Percentiles rank a stretch among this genome's conserved stretches.
Conservation (phyloP, 2,329 filamentous ascomycete genomes). For the Colletotrichum caudatum region DNA sequence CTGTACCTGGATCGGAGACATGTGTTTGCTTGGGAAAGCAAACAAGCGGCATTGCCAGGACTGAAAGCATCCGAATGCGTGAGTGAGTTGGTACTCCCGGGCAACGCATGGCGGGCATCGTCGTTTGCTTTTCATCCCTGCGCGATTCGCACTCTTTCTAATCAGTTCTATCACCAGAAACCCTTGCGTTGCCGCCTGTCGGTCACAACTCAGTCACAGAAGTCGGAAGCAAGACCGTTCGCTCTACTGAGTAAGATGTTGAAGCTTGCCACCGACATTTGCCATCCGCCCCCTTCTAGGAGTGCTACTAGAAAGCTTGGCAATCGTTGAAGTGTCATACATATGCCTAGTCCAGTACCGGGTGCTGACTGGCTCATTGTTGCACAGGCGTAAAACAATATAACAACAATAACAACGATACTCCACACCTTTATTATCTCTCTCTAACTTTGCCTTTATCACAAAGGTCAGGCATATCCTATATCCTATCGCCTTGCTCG, state of each 20-base stretch:
- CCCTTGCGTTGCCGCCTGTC: not conserved
- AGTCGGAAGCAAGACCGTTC: not conserved
- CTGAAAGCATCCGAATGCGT: not conserved
- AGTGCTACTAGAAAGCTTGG: too few relatives aligned
- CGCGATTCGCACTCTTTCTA: not conserved
- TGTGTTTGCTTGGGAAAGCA: not conserved
- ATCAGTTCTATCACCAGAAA: not conserved
- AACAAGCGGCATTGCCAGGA: not conserved
- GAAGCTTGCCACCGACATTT: not conserved
- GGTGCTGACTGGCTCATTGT: too few relatives aligned
- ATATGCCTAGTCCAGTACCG: too few relatives aligned
- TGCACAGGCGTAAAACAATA: too few relatives aligned
- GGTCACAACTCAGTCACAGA: not conserved
- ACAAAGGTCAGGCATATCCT: too few relatives aligned
- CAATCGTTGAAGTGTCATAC: too few relatives aligned
- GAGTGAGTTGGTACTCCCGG: not conserved
- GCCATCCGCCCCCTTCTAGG: fast-evolving
- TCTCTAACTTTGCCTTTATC: too few relatives aligned
- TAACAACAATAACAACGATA: too few relatives aligned
- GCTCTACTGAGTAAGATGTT: not conserved
- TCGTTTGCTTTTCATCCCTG: not conserved
- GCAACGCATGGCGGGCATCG: not conserved
- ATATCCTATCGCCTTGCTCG: too few relatives aligned
- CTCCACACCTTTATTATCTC: too few relatives aligned
- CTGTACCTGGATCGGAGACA: not conserved